Evolutionary conservation across 768 basidiomycete species (phyloP), one percentile per base, ranked within the genome.

Genomic region (Cyclocybe cylindracea): DNA sequence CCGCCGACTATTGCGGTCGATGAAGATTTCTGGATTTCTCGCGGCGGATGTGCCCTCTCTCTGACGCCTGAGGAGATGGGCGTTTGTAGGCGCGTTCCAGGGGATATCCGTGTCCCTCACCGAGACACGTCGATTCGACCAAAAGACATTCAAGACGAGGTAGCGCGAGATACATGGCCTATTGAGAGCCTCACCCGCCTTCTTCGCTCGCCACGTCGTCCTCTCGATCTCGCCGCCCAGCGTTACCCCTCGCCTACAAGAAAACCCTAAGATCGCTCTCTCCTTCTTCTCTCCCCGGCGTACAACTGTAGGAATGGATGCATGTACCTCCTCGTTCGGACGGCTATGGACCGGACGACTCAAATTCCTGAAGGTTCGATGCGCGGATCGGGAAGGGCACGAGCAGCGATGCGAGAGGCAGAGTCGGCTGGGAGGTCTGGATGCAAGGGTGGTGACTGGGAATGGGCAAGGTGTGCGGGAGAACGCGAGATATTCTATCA

Each of bases 401-500:
- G 92, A 62, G 65, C 55, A 1, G 80, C 72, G 10, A 98, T 98
- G 95, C 76, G 78, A 46, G 84, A 89, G 48, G 88, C 86, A 87
- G n/a, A n/a, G n/a, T n/a, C n/a, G n/a, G 90, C 61, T 98, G 94
- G 94, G 83, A 88, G 55, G 83, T 97, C 0, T 89, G 80, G 78
- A 79, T 49, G 69, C 39, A 10, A 43, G 58, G 10, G 53, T 10
- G 66, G 74, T 9, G 89, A 92, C 51, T 95, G 91, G 91, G 95
- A 96, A 85, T 97, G 77, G 91, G 91, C 1, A 87, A 92, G 57
- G 87, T 95, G 13, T 99, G 86, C 91, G 1, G 95, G 98, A 70
- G 95, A 96, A 73, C 75, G 89, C 40, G 94, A 96, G 66, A 85
- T 98, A 16, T 94, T 98, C 60, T 98, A 96, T 67, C 88, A 94